phyloP scores from a whole-genome alignment of 108 stramenopile genomes.

The Cylindrotheca closterium region DNA sequence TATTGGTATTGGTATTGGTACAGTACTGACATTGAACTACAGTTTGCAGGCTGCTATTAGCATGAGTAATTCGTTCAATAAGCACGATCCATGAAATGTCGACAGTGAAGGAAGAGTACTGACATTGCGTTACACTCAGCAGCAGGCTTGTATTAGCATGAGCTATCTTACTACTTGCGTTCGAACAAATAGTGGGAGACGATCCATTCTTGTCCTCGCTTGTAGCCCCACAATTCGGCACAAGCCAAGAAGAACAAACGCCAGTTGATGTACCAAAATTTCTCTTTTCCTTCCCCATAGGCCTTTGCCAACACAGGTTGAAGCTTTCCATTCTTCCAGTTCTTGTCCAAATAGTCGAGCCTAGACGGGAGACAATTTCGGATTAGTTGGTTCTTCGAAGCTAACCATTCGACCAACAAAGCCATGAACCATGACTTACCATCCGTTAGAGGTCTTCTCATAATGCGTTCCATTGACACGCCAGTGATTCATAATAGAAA shows the following conservation, averaged over 20 bases:
- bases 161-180: too few species aligned
- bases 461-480: conserved; percentile 92
- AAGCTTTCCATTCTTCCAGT: conserved; percentile 71
- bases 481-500: conserved; percentile 80
- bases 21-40: too few species aligned
- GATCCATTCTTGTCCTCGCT: conserved; percentile 89
- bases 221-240: conserved; percentile 90
- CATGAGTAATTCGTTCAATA: too few species aligned
- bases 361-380: too few species aligned
- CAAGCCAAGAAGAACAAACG: conserved; percentile 95
- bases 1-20: too few species aligned
- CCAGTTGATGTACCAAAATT: conserved; percentile 91
- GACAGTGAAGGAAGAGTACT: too few species aligned
- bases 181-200: conserved; percentile 85
- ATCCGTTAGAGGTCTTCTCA: conserved; percentile 87
- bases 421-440: conserved; percentile 57
- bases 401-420: too few species aligned
- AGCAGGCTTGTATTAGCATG: too few species aligned
- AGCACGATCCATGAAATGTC: too few species aligned
- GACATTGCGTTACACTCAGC: too few species aligned
- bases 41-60: too few species aligned
- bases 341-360: conserved; percentile 76
- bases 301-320: conserved; percentile 61
- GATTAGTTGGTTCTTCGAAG: too few species aligned
- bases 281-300: conserved; percentile 81